These are phyloP conservation scores for Lophium mytilinum DNA, from an alignment of 495 filamentous ascomycete genomes.

Conservation along the genomic window DNA sequence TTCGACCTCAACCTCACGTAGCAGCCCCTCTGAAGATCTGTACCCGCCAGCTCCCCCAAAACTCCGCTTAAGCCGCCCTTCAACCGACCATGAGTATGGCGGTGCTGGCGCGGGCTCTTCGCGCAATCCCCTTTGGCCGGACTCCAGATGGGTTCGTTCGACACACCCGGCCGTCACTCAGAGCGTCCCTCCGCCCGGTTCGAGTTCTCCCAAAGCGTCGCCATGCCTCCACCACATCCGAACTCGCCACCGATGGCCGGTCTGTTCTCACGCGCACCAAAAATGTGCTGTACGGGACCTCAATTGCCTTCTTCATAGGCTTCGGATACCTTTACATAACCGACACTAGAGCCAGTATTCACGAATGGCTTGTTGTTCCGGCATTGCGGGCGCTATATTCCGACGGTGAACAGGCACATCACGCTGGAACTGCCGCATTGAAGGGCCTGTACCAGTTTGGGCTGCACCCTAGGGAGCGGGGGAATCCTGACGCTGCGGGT, in stretches of 20 bases:
- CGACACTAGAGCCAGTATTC: slow-evolving; percentile 80
- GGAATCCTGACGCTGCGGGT: slow-evolving; percentile 42
- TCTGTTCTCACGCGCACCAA: slow-evolving; percentile 35
- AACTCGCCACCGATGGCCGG: slow-evolving; percentile 29
- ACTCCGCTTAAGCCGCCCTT: no score
- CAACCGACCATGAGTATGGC: neutral
- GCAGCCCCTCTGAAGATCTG: no score
- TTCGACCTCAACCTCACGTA: no score
- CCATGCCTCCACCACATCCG: slow-evolving; percentile 8
- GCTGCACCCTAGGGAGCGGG: slow-evolving; percentile 67
- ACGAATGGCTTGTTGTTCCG: slow-evolving; percentile 72
- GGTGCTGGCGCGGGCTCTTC: neutral
- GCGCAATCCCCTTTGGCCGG: neutral
- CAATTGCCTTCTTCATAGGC: slow-evolving; percentile 42
- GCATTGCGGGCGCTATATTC: slow-evolving; percentile 60
- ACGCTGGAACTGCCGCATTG: slow-evolving; percentile 60
- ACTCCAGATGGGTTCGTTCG: neutral
- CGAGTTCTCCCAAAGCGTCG: neutral
- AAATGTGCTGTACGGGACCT: slow-evolving; percentile 48
- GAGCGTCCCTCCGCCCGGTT: neutral
- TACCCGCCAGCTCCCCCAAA: no score
- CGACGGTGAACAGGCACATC: slow-evolving; percentile 89
- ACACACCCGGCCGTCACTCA: neutral
- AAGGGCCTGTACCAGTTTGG: slow-evolving; percentile 54
- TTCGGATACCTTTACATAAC: slow-evolving; percentile 71